Evolutionary conservation across 305 asterid species (phyloP).

Genomic region (Salvia sclarea): DNA sequence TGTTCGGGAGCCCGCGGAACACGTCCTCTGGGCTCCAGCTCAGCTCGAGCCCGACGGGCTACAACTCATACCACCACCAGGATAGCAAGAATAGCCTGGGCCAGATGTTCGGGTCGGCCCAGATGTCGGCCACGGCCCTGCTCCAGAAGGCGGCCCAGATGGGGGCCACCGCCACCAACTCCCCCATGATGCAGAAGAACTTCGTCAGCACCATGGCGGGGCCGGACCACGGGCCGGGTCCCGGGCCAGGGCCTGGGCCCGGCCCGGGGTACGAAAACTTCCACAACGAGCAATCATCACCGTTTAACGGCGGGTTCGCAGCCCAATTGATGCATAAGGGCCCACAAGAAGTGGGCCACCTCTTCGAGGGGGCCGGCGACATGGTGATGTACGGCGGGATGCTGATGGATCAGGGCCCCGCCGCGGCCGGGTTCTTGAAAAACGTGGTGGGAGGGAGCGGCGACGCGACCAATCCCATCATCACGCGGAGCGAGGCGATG

Average conservation of each 20-base stretch:
- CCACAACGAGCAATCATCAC: slow-evolving; percentile 40
- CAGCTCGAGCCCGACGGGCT: slow-evolving; percentile 57
- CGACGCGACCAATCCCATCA: slow-evolving; percentile 39
- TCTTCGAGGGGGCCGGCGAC: slow-evolving; percentile 52
- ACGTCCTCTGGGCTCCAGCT: slow-evolving; percentile 74
- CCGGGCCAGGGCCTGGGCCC: slow-evolving; percentile 19
- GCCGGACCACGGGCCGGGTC: slow-evolving; percentile 41
- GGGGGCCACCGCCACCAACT: slow-evolving; percentile 65
- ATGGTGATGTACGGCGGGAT: slow-evolving; percentile 70
- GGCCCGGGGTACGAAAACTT: slow-evolving; percentile 37
- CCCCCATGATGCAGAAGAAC: slow-evolving; percentile 73
- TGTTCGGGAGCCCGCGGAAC: slow-evolving; percentile 61
- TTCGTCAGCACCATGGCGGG: slow-evolving; percentile 60
- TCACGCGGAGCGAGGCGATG: slow-evolving; percentile 39
- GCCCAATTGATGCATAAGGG: slow-evolving; percentile 45
- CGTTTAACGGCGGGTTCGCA: slow-evolving; percentile 37
- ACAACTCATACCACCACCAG: slow-evolving; percentile 47
- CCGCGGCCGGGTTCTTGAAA: slow-evolving; percentile 42
- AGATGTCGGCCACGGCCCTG: slow-evolving; percentile 88
- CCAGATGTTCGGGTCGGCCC: slow-evolving; percentile 49
- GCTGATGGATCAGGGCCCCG: slow-evolving; percentile 48
- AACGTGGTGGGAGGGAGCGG: slow-evolving; percentile 40
- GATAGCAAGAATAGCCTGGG: slow-evolving; percentile 46
- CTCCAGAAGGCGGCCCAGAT: slow-evolving; percentile 89
- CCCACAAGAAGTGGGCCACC: slow-evolving; percentile 45